Conservation (phyloP, 2,329 filamentous ascomycete species). For the Alternaria gaisen region DNA sequence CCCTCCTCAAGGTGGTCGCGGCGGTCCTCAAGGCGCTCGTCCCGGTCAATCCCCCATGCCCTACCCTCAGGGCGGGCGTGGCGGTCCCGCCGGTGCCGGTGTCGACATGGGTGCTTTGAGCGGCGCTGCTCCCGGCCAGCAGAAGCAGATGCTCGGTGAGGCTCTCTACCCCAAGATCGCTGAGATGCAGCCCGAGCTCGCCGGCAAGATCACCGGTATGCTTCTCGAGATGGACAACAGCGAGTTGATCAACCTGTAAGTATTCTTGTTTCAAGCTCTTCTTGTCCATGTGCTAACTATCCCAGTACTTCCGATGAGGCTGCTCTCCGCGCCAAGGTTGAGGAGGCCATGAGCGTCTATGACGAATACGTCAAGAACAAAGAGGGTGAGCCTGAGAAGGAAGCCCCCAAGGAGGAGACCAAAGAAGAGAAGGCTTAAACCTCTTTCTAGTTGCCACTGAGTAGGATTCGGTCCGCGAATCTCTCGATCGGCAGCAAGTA, state of each 20-base stretch:
- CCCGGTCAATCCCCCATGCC: slow-evolving; percentile 44
- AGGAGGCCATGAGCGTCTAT: slow-evolving; percentile 96
- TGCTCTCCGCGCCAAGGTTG: slow-evolving; percentile 93
- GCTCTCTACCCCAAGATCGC: slow-evolving; percentile 99
- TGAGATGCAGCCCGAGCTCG: slow-evolving; percentile 90
- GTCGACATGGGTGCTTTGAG: slow-evolving; percentile 63
- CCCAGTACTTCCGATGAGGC: slow-evolving; percentile 84
- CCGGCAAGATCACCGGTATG: slow-evolving; percentile 99
- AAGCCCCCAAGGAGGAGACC: slow-evolving; percentile 52
- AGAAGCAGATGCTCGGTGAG: slow-evolving; percentile 99
- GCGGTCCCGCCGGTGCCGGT: slow-evolving; percentile 42
- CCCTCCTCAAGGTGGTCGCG: slow-evolving; percentile 52
- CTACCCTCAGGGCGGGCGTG: slow-evolving; percentile 46
- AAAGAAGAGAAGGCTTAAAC: slow-evolving; percentile 59
- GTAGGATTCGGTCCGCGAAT: slow-evolving; percentile 42
- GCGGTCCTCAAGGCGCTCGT: slow-evolving; percentile 45
- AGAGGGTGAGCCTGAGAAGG: slow-evolving; percentile 52
- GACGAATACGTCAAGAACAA: slow-evolving; percentile 98
- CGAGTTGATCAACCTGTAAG: slow-evolving; percentile 95
- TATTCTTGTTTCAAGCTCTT: slow-evolving; percentile 42
- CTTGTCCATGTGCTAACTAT: slow-evolving; percentile 38
- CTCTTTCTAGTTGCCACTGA: slow-evolving; percentile 40
- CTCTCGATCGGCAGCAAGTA: slow-evolving; percentile 36
- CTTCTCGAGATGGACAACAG: slow-evolving; percentile 98
- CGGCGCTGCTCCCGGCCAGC: slow-evolving; percentile 71